These are phyloP conservation scores for Fusarium pseudograminearum DNA, from an alignment of 2,329 filamentous ascomycete species.

Conservation along the genomic window DNA sequence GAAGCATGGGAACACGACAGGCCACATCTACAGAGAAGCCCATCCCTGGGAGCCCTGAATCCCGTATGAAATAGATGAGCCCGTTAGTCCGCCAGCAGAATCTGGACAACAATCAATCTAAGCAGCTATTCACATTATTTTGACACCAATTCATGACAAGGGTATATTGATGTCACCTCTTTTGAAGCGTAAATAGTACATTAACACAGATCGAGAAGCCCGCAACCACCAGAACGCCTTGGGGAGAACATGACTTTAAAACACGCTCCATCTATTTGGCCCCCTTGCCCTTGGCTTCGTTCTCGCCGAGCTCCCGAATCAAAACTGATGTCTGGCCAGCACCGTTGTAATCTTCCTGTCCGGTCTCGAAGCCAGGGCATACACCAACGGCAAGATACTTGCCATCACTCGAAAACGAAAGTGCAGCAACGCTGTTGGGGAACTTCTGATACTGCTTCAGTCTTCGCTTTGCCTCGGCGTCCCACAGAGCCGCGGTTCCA, in stretches of 20 bases:
- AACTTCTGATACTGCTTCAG: constrained; percentile 92
- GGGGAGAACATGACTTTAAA: constrained; percentile 39
- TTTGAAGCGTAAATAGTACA: constrained; percentile 37
- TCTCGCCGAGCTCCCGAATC: constrained; percentile 85
- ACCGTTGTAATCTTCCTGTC: constrained; percentile 80
- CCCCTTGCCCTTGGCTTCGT: constrained; percentile 88
- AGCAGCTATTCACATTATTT: not conserved
- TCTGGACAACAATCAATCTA: not conserved
- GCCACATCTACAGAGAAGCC: constrained; percentile 2
- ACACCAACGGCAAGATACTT: constrained; percentile 82
- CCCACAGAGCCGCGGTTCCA: constrained; percentile 92
- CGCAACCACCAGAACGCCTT: constrained; percentile 51
- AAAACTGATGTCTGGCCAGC: constrained; percentile 81
- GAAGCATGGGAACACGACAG: not conserved
- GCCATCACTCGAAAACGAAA: constrained; percentile 83
- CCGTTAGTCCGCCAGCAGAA: not conserved
- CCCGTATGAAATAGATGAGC: not conserved
- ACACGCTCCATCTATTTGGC: constrained; percentile 64
- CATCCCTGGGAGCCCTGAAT: constrained; percentile 13
- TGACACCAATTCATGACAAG: constrained; percentile 40
- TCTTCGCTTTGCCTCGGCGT: constrained; percentile 88
- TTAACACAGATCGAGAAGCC: constrained; percentile 44
- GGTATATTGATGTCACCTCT: constrained; percentile 51
- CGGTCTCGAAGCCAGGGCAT: constrained; percentile 89
- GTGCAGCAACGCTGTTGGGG: constrained; percentile 78